Conservation (phyloP, 176 grass and related monocot species). For the Avena sativa region DNA sequence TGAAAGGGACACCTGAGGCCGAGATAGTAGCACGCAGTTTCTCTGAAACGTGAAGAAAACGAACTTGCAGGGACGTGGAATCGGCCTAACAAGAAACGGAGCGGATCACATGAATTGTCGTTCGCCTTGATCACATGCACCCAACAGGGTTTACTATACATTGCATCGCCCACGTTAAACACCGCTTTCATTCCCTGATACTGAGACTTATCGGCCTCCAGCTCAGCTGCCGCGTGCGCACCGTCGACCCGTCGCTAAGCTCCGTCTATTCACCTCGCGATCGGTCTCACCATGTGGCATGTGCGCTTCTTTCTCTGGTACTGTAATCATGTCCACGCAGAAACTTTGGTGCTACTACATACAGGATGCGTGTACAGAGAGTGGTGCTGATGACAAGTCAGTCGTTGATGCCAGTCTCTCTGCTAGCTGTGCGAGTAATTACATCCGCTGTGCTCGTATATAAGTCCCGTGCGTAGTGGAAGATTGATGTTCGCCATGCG, state of each 20-base stretch:
- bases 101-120: slow-evolving; percentile 41
- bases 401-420: background rate
- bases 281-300: slow-evolving; percentile 11
- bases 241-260: background rate
- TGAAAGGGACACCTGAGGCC: slow-evolving; percentile 27
- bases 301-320: background rate
- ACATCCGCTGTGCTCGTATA: background rate
- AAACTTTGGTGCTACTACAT: background rate
- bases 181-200: slow-evolving; percentile 13
- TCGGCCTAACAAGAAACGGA: background rate
- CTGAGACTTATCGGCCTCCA: background rate
- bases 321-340: slow-evolving; percentile 17
- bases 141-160: background rate
- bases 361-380: background rate
- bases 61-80: background rate
- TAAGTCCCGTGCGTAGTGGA: background rate
- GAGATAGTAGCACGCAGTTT: background rate
- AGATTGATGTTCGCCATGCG: background rate
- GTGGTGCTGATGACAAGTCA: background rate
- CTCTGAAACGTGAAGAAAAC: background rate
- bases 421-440: background rate
- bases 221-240: background rate
- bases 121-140: slow-evolving; percentile 27
- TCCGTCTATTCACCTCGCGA: background rate
- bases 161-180: slow-evolving; percentile 31